Conservation (phyloP, 2,329 filamentous ascomycete species). For the Botryotinia globosa region DNA sequence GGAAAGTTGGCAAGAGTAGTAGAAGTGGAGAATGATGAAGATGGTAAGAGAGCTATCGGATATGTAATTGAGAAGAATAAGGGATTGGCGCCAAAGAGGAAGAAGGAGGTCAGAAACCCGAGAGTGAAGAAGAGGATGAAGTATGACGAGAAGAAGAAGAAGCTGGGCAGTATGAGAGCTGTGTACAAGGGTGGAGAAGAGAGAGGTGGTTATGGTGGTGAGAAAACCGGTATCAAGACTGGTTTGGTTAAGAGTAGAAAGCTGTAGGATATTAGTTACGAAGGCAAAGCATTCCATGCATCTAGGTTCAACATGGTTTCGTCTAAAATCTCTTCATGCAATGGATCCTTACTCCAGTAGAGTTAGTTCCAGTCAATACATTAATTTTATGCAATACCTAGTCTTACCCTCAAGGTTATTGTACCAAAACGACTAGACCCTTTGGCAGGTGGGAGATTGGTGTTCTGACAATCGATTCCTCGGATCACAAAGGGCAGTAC, state of each 20-base stretch:
- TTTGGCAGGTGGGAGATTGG: slow-evolving; percentile 3
- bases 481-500: slow-evolving; percentile 5
- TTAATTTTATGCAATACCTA: neutral
- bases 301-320: neutral
- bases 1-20: slow-evolving; percentile 62
- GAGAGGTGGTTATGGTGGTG: slow-evolving; percentile 82
- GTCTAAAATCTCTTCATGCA: neutral
- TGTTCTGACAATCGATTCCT: slow-evolving; percentile 1
- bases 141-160: slow-evolving; percentile 97
- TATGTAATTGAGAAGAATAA: slow-evolving; percentile 98
- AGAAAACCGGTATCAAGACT: slow-evolving; percentile 92
- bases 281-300: neutral
- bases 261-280: slow-evolving; percentile 45
- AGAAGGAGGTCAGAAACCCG: slow-evolving; percentile 93
- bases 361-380: neutral
- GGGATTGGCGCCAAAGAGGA: slow-evolving; percentile 81
- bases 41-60: slow-evolving; percentile 88
- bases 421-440: slow-evolving; percentile 2
- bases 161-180: slow-evolving; percentile 80
- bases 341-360: neutral
- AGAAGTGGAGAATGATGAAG: slow-evolving; percentile 66
- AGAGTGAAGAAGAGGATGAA: slow-evolving; percentile 97
- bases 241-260: slow-evolving; percentile 91
- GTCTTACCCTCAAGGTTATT: neutral
- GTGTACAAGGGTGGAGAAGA: slow-evolving; percentile 84